Conservation (phyloP, 2,329 filamentous ascomycete species). For the Trematosphaeria pertusa region DNA sequence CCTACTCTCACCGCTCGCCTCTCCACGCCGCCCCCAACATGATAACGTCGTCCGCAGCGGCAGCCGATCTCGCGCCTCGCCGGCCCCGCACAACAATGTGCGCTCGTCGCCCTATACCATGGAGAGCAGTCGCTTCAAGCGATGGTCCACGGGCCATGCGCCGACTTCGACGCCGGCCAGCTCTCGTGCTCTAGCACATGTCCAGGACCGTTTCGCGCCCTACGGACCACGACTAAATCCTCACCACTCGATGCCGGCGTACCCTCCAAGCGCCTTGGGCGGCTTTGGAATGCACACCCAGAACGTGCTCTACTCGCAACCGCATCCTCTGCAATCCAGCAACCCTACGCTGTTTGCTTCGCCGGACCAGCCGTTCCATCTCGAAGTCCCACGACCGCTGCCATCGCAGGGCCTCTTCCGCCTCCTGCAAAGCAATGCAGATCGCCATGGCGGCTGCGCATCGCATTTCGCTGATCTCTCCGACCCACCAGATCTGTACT, state of each 20-base stretch:
- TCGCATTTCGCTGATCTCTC: conserved; percentile 76
- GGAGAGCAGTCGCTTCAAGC: conserved; percentile 71
- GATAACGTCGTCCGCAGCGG: conserved; percentile 53
- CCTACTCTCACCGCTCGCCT: conserved; percentile 75
- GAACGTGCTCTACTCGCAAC: conserved; percentile 47
- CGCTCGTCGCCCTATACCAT: conserved; percentile 75
- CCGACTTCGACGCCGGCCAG: conserved; percentile 67
- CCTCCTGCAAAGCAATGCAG: conserved; percentile 77
- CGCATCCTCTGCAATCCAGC: conserved; percentile 63
- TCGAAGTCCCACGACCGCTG: conserved; percentile 63
- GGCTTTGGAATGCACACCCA: conserved; percentile 42
- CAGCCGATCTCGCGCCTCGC: conserved; percentile 74
- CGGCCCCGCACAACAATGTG: conserved; percentile 71
- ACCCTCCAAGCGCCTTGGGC: conserved; percentile 40
- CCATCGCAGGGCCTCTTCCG: conserved; percentile 77
- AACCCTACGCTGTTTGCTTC: conserved; percentile 54
- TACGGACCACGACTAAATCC: conserved; percentile 64
- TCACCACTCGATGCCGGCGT: conserved; percentile 49
- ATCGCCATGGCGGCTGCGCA: conserved; percentile 67
- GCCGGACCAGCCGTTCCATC: conserved; percentile 59
- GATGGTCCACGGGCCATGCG: conserved; percentile 74
- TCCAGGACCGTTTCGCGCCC: conserved; percentile 67
- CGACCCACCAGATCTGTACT: conserved; percentile 78
- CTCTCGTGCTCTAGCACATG: conserved; percentile 61
- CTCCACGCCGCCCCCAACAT: conserved; percentile 71